Base-by-base conservation (phyloP, 176 grass and related monocot species). In the Cenchrus americanus region DNA sequence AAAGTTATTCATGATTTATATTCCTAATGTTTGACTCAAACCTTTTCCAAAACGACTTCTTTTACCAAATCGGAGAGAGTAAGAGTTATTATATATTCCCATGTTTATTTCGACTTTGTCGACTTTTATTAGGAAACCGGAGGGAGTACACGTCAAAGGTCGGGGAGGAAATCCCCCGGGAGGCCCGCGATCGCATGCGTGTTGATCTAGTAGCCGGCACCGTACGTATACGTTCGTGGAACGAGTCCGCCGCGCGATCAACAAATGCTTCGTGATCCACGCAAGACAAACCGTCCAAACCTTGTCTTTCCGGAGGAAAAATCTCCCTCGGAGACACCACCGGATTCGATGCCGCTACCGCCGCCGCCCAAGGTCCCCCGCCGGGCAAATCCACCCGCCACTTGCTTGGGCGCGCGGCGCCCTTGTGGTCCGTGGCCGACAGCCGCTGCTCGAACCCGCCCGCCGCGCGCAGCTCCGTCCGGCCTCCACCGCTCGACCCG, bases 311-410 rank as follows among this genome's bases (percentile, higher is more conserved):
- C 42, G 15, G 61, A 8, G 23, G 21, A 5, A 1, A 80, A 80
- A 80, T 80, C 62, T 80, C 19, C 78, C 77, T 66, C 62, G 47
- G n/a, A 15, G 23, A 52, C 18, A 14, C 26, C 78, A 14, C 6
- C 46, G 6, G 14, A 73, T 73, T 10, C 3, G 49, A 48, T 10
- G 14, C 18, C 1, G 55, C 55, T 17, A 2, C 64, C 2, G 27
- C 27, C 2, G 27, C 27, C 2, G 27, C 27, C 6, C 27, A 2
- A 14, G 63, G 43, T 9, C 43, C 43, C 8, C 43, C 8, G 10
- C 30, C 63, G 6, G 62, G 62, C 62, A 64, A 66, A 19, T 30
- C 62, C 62, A 32, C 27, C 26, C 18, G 27, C 62, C 5, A 34
- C 27, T 15, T 17, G 32, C 32, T 18, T 4, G 51, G 51, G n/a